Evolutionary conservation across 495 filamentous ascomycete species (phyloP), one percentile per base, ranked within the genome.

Genomic region (Neurospora terricola): DNA sequence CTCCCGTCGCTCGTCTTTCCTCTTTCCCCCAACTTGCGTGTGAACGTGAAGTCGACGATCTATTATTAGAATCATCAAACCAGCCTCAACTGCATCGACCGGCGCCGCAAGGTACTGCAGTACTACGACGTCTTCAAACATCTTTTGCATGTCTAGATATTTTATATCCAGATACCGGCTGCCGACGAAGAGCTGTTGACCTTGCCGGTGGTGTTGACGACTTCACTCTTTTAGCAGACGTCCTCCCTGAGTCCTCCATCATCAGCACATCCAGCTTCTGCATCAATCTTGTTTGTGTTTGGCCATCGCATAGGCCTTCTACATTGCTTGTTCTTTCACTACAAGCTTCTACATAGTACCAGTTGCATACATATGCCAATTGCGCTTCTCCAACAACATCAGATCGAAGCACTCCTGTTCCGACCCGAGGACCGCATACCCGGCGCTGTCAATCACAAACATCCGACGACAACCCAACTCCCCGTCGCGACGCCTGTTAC

Each of bases 41-140:
- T 66, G 54, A 66, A 66, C 27, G 54, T 66, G 27, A 66, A 66
- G 54, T 73, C 66, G 68, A 70, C 75, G 42, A 74, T 76, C 78
- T 80, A 80, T 80, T 75, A 76, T 80, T 80, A 78, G 79, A 71
- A 79, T 75, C 76, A 74, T 76, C 76, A 80, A 75, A 77, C 78
- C 76, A 80, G 77, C 77, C 77, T 79, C 75, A 73, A 77, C 78
- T 80, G 78, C 81, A 81, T 77, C 80, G 62, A 76, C 69, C 77
- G 74, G 72, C 75, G 79, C 76, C 72, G 74, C 75, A 81, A 70
- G 77, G 78, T 81, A 66, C 54, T 66, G 54, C 54, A 66, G 54
- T 66, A 34, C 27, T 66, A 66, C 54, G 27, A 66, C 54, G 27
- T 34, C 27, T 66, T 66, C 54, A 34, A 66, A 66, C 54, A 9